Evolutionary conservation across 768 basidiomycete genomes (phyloP), one percentile per base, ranked within the genome.

Genomic region (Tricholoma terreum): DNA sequence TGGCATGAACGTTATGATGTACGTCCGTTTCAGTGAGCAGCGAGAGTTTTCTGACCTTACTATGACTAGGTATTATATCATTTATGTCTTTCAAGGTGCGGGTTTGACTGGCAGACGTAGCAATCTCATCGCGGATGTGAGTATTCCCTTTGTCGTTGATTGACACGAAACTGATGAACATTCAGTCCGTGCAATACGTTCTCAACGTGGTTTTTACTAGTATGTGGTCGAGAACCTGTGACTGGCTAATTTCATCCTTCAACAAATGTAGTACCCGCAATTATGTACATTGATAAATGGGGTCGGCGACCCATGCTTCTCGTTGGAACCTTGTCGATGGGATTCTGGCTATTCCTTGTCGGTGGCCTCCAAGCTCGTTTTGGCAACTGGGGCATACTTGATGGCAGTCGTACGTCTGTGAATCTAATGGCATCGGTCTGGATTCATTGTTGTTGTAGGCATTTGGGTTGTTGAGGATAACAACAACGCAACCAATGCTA

Each of bases 1-100:
- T 9, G 86, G 87, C 34, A 89, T 90, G 84, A 89, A 90, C 67
- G 81, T 90, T 63, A 90, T 91, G 89, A 88, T 91, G 87, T 84
- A 61, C 34, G 75, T 62, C 15, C 48, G n/a, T 38, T 52, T 33
- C 15, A 38, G 35, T 34, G 6, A 14, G 49, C n/a, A 24, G 14
- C 48, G 50, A 50, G 48, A 19, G 30, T 9, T 6, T 7, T 30
- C 49, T 54, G 30, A 50, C 55, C 50, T 19, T 34, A 11, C 14
- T 24, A 17, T 52, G 24, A 51, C 24, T 56, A 83, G 80, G 82
- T 85, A 85, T 73, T 81, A 81, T 57, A 79, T 81, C 33, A 75
- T 87, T 61, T 88, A 88, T 59, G 89, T 91, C 46, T 89, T 90
- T 74, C 79, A 86, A 63, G 84, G 85, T 57, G 87, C 89, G 45